Conservation (phyloP, 345 rosid genomes). For the Atalantia buxifolia region DNA sequence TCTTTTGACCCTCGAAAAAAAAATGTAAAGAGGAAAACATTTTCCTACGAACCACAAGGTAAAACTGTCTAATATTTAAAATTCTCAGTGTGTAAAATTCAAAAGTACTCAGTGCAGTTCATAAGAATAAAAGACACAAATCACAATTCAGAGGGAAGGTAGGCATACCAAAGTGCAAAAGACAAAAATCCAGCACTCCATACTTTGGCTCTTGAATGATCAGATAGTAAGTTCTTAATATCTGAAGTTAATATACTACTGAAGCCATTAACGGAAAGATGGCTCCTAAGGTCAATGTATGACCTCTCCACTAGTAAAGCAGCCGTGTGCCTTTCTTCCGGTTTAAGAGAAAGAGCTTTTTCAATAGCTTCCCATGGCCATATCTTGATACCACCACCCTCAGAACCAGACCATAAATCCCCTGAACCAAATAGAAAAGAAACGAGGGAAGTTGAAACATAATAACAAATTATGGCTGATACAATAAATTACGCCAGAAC, state of each 20-base stretch:
- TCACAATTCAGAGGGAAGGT: background rate
- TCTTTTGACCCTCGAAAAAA: too few relatives aligned
- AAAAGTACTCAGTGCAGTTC: background rate
- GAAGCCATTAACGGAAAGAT: conserved; percentile 55
- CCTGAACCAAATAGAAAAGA: conserved; percentile 42
- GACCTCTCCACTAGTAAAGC: conserved; percentile 68
- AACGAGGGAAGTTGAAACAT: background rate
- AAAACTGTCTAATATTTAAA: background rate
- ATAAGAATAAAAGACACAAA: background rate
- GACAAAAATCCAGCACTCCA: conserved; percentile 78
- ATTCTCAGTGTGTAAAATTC: background rate
- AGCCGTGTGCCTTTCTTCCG: conserved; percentile 64
- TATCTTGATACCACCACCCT: conserved; percentile 70
- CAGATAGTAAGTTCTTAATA: conserved; percentile 69
- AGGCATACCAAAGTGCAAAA: conserved; percentile 75
- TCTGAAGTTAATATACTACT: conserved; percentile 68
- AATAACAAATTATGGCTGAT: background rate
- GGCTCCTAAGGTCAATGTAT: conserved; percentile 73
- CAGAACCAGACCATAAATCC: conserved; percentile 95
- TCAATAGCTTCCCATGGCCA: conserved; percentile 90
- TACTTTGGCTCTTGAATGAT: conserved; percentile 62
- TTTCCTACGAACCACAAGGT: background rate
- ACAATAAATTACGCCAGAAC: background rate
- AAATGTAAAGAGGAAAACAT: background rate
- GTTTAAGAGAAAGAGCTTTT: conserved; percentile 54